phyloP scores from a whole-genome alignment of 1,139 yeast genomes.

The Suhomyces coccinellae region DNA sequence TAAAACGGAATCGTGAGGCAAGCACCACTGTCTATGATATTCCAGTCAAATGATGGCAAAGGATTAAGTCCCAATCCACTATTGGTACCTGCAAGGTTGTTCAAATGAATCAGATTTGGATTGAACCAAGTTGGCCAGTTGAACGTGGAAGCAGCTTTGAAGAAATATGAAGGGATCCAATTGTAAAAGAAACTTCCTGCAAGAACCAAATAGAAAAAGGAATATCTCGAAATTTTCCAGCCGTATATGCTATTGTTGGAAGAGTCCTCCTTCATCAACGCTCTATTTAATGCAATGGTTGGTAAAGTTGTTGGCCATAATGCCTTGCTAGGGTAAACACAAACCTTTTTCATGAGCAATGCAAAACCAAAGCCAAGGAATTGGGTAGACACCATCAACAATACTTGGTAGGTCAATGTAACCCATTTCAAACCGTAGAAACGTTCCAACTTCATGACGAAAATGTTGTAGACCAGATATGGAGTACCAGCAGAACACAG shows the following conservation, averaged over 20 bases:
- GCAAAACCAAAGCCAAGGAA: slow-evolving; percentile 52
- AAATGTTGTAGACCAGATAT: slow-evolving; percentile 44
- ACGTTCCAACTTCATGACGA: slow-evolving; percentile 46
- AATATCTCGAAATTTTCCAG: slow-evolving; percentile 42
- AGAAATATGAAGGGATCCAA: slow-evolving; percentile 46
- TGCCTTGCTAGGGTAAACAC: slow-evolving; percentile 47
- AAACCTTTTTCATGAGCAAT: slow-evolving; percentile 43
- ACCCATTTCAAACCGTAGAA: slow-evolving; percentile 51
- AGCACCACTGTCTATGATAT: slow-evolving; percentile 38
- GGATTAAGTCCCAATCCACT: slow-evolving; percentile 48
- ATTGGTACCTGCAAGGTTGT: slow-evolving; percentile 39
- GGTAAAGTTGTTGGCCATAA: slow-evolving; percentile 51
- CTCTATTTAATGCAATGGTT: slow-evolving; percentile 45
- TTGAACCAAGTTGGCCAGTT: slow-evolving; percentile 53
- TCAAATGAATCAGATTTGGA: slow-evolving; percentile 41
- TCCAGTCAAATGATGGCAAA: slow-evolving; percentile 49
- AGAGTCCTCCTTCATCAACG: slow-evolving; percentile 38
- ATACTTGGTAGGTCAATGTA: slow-evolving; percentile 37
- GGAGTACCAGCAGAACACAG: slow-evolving; percentile 49
- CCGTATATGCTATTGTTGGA: slow-evolving; percentile 32
- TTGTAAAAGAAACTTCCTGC: slow-evolving; percentile 38
- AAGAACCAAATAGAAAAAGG: slow-evolving; percentile 39
- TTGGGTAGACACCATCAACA: slow-evolving; percentile 43
- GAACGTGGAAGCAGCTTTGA: slow-evolving; percentile 43
- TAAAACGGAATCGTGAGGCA: slow-evolving; percentile 48